Base-by-base conservation (phyloP, 169 alveolate species). In the Eimeria tenella region DNA sequence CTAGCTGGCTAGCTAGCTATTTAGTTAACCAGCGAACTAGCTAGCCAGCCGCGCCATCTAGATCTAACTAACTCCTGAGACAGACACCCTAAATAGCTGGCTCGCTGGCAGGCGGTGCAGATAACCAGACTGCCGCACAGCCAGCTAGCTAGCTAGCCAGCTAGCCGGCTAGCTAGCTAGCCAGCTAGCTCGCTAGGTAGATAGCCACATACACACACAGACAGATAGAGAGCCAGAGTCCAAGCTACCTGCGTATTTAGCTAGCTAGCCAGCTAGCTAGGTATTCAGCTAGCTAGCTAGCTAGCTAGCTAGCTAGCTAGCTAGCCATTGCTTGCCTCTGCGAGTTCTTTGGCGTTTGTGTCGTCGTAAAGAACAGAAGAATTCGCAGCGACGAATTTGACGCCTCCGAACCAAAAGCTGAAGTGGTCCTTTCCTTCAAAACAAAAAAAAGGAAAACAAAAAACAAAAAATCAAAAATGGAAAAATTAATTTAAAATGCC, bases 321-420 rank as follows among this genome's bases (percentile, higher is more conserved):
- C 17, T 63, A 63, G 74, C 74, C 42, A 31, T 31, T 31, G 73
- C 52, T 79, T 79, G 55, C 88, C 88, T 79, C 88, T 53, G 88
- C 88, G 19, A 21, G 70, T 17, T 55, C 15, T 15, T 65, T 23
- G n/a, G 88, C 21, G 0, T 55, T 68, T 9, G 49, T 49, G 23
- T 79, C 88, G 19, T 79, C 52, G 55, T 79, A 79, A 68, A 79
- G 52, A 25, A 79, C 70, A 7, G 71, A 79, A 10, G 88, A 79
- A 21, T 79, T 79, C 0, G 88, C 88, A 5, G 23, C 71, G 1
- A 79, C 88, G 52, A 79, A 79, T 21, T 79, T 79, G 6, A 79
- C 71, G 17, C 88, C 88, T 19, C 88, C 88, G n/a, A 79, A 50
- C 88, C 88, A 79, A 21, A 79, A 79, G 56, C 88, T 79, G 56